These are phyloP conservation scores for Luffa acutangula DNA, from an alignment of 306 rosid species.

Conservation along the genomic window DNA sequence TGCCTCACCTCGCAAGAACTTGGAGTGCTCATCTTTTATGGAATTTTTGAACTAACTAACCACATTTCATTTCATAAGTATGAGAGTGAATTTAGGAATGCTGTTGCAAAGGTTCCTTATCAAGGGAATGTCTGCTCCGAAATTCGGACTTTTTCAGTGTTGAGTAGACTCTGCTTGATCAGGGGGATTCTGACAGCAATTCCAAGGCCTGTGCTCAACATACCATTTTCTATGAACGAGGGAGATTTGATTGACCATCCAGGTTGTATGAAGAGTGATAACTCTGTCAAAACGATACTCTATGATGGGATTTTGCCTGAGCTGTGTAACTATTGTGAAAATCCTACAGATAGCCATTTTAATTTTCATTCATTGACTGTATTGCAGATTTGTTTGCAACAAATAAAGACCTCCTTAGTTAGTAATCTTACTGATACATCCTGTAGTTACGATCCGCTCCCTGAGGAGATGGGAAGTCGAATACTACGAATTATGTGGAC, in stretches of 20 bases:
- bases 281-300: conserved; percentile 43
- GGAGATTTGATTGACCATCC: conserved; percentile 17
- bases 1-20: conserved; percentile 54
- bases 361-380: conserved; percentile 89
- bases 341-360: conserved; percentile 80
- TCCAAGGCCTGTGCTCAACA: conserved; percentile 67
- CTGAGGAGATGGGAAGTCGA: conserved; percentile 75
- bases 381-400: conserved; percentile 94
- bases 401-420: conserved; percentile 56
- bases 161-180: conserved; percentile 80
- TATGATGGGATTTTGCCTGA: conserved; percentile 92
- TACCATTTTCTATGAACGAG: conserved; percentile 24
- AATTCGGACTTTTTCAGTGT: conserved; percentile 36
- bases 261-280: conserved; percentile 10
- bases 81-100: conserved; percentile 25
- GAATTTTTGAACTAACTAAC: conserved; percentile 35
- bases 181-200: conserved; percentile 88
- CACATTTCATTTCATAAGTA: conserved; percentile 13
- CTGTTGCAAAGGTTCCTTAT: conserved; percentile 44
- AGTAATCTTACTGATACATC: conserved; percentile 38
- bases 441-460: conserved; percentile 46
- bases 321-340: conserved; percentile 81
- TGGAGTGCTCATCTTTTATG: conserved; percentile 51
- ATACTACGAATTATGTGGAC: conserved; percentile 76
- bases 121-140: conserved; percentile 37